These are phyloP conservation scores for Neopestalotiopsis sp. DNA, from an alignment of 2,329 filamentous ascomycete genomes.

Conservation along the genomic window DNA sequence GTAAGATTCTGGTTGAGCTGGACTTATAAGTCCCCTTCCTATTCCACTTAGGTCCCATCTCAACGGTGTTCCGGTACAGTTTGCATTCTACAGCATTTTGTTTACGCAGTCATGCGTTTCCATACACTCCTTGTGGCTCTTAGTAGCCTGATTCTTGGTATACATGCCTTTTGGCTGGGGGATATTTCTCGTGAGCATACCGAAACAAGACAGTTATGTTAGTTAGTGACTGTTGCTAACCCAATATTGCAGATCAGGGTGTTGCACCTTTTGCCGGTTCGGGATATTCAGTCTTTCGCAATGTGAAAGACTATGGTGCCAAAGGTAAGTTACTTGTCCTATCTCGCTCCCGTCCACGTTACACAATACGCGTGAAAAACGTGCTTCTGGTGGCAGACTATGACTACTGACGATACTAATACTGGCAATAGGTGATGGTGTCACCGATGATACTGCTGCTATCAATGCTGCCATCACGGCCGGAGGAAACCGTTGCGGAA, in stretches of 20 bases:
- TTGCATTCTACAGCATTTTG: not conserved
- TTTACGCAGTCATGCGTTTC: slow-evolving; percentile 33
- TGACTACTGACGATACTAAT: slow-evolving; percentile 8
- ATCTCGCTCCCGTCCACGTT: not conserved
- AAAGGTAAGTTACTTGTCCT: slow-evolving; percentile 37
- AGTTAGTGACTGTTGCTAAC: not conserved
- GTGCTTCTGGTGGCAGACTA: not conserved
- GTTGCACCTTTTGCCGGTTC: slow-evolving; percentile 46
- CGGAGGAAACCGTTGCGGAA: slow-evolving; percentile 45
- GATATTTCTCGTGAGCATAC: slow-evolving; percentile 32
- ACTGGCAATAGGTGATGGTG: slow-evolving; percentile 43
- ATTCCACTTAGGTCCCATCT: slow-evolving; percentile 1
- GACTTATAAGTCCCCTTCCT: slow-evolving; percentile 12
- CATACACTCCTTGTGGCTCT: slow-evolving; percentile 35
- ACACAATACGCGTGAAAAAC: not conserved
- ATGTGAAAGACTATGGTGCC: slow-evolving; percentile 54
- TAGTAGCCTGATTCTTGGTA: slow-evolving; percentile 34
- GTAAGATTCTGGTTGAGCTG: not conserved
- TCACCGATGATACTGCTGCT: slow-evolving; percentile 51
- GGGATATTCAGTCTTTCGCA: slow-evolving; percentile 52
- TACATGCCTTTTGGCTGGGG: slow-evolving; percentile 39
- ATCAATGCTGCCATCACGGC: slow-evolving; percentile 50
- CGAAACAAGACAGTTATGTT: not conserved
- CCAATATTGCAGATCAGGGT: slow-evolving; percentile 42
- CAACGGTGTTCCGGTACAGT: not conserved